These are phyloP conservation scores for Alternaria consortialis DNA, from an alignment of 2,329 filamentous ascomycete species.

Conservation along the genomic window DNA sequence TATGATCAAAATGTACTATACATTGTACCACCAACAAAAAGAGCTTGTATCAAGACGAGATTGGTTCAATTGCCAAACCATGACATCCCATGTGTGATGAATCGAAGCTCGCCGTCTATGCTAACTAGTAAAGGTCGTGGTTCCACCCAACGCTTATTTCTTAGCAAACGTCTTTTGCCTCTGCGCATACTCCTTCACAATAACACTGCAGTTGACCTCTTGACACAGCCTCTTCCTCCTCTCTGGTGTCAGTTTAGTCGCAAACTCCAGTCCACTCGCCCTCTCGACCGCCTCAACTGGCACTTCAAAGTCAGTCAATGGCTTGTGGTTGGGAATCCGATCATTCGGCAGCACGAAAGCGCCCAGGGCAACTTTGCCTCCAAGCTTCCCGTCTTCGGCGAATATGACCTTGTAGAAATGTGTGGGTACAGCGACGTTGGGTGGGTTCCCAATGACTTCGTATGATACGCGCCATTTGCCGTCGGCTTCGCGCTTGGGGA, in stretches of 20 bases:
- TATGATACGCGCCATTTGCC: conserved; percentile 96
- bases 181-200: conserved; percentile 81
- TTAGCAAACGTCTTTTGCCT: conserved; percentile 60
- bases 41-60: conserved; percentile 6
- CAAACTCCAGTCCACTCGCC: conserved; percentile 91
- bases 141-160: conserved; percentile 22
- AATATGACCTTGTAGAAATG: conserved; percentile 99
- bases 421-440: conserved; percentile 93
- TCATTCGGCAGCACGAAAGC: conserved; percentile 97
- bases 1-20: conserved; percentile 34
- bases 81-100: background rate
- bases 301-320: conserved; percentile 90
- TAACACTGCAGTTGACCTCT: conserved; percentile 83
- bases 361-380: conserved; percentile 77
- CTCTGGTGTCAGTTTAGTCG: conserved; percentile 75
- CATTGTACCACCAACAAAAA: conserved; percentile 29
- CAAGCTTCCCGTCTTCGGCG: conserved; percentile 79
- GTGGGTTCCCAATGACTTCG: conserved; percentile 93
- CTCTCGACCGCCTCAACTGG: conserved; percentile 91
- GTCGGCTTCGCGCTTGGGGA: conserved; percentile 86
- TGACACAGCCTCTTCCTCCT: conserved; percentile 83
- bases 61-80: conserved; percentile 10
- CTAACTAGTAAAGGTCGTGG: conserved; percentile 13
- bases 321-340: conserved; percentile 84
- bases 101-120: background rate